Base-by-base conservation (phyloP, 2,329 filamentous ascomycete species). In the Graphiopsis chlorocephala region DNA sequence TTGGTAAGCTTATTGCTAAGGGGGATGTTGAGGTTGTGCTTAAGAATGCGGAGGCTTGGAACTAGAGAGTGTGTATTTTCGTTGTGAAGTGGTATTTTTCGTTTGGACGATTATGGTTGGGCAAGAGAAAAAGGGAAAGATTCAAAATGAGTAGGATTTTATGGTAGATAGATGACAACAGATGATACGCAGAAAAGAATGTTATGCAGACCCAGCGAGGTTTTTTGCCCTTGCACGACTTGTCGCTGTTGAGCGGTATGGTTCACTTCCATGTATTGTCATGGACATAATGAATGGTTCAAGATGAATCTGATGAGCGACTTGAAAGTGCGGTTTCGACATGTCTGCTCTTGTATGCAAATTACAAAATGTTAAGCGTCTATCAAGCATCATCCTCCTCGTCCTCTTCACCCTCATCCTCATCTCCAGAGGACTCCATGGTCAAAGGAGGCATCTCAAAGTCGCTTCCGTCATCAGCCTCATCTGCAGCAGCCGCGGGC, bases 1-100 rank as follows among this genome's bases (percentile, higher is more conserved):
- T 98, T 66, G 95, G 94, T 17, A 84, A 82, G 73, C 81, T 99
- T 68, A 84, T 89, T 47, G 78, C 83, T 68, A 85, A 88, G 71
- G 73, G 75, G 5, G 79, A 77, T 20, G 82, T 88, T 71, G 87
- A 84, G 2, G 91, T 90, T 73, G 78, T 88, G 26, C 77, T 93
- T 65, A 82, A 80, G 67, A 87, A 88, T 63, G 78, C 91, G 74
- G 79, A 84, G 69, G 79, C 73, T n/a, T 79, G 79, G 77, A 72
- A 73, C 57, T 78, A 62, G 11, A 55, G n/a, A 17, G 7, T 15
- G 8, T 10, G 38, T 11, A 20, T 20, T 38, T 45, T 1, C 7
- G 14, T 35, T 35, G 33, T 1, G 14, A 35, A 35, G 33, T 8
- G 17, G 38, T n/a, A 1, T 20, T 6, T 8, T 42, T 42, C 10